These are phyloP conservation scores for Aspergillus sp. DNA, from an alignment of 2,329 filamentous ascomycete genomes.

Conservation along the genomic window DNA sequence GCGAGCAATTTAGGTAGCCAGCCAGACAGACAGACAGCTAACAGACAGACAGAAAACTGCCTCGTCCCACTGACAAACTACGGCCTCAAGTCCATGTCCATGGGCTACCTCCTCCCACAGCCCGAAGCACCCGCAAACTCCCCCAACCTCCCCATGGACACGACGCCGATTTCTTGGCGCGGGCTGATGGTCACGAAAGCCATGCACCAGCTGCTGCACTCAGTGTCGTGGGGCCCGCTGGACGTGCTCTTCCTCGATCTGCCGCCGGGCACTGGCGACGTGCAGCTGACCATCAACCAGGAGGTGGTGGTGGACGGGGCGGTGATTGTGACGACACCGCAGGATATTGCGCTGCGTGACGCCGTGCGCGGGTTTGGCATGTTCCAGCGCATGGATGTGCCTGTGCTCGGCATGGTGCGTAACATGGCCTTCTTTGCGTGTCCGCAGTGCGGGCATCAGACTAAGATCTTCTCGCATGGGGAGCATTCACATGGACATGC, in stretches of 20 bases:
- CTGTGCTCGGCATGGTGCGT: slow-evolving; percentile 78
- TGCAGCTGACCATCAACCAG: slow-evolving; percentile 94
- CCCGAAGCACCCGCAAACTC: background rate
- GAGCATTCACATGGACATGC: slow-evolving; percentile 19
- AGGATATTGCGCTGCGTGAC: slow-evolving; percentile 88
- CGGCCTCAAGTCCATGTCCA: slow-evolving; percentile 96
- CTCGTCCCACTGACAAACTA: slow-evolving; percentile 89
- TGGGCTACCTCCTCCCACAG: slow-evolving; percentile 56
- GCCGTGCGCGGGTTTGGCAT: slow-evolving; percentile 89
- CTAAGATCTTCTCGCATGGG: slow-evolving; percentile 66
- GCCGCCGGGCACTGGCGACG: slow-evolving; percentile 91
- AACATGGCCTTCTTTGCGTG: slow-evolving; percentile 88
- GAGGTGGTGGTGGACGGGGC: slow-evolving; percentile 82
- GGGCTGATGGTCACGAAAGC: slow-evolving; percentile 98
- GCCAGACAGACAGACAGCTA: too few species aligned
- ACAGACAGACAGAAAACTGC: slow-evolving; percentile 42
- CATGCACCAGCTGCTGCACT: slow-evolving; percentile 88
- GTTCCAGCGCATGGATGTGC: slow-evolving; percentile 80
- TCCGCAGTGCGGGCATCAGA: slow-evolving; percentile 71
- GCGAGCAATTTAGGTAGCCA: too few species aligned
- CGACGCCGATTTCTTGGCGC: slow-evolving; percentile 85
- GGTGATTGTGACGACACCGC: slow-evolving; percentile 87
- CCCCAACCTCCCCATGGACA: slow-evolving; percentile 35
- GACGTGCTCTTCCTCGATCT: slow-evolving; percentile 88
- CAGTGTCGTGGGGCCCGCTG: slow-evolving; percentile 88